A percentile compares a stretch with the other conserved stretches of the same genome.
These are phyloP conservation scores for Coriolopsis trogii DNA, from an alignment of 1,284 basidiomycete genomes.

Conservation along the genomic window DNA sequence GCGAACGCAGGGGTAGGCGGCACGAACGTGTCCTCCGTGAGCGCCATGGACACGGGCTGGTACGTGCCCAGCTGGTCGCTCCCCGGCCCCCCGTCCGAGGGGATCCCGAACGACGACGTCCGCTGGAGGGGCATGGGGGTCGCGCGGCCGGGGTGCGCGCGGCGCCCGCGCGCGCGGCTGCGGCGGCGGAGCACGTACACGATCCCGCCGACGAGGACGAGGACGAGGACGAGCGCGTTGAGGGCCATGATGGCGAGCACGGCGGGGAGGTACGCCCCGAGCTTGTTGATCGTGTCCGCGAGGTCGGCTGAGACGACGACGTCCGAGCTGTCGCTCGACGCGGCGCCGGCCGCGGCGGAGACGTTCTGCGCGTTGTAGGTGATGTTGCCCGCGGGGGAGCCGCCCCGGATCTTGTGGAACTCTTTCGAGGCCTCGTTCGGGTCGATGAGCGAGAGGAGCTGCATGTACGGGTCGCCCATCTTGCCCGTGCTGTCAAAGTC, in stretches of 20 bases:
- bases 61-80: constrained; percentile 45
- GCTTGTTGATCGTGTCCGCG: constrained; percentile 56
- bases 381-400: constrained; percentile 62
- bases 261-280: constrained; percentile 65
- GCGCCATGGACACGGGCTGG: constrained; percentile 74
- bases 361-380: constrained; percentile 60
- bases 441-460: constrained; percentile 68
- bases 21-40: constrained; percentile 73
- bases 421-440: constrained; percentile 69
- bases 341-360: constrained; percentile 33
- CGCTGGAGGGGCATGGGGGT: constrained; percentile 53
- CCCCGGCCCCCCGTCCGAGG: constrained; percentile 15
- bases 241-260: constrained; percentile 73
- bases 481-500: constrained; percentile 65
- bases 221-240: constrained; percentile 67
- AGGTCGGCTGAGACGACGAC: constrained; percentile 57
- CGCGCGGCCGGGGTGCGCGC: constrained; percentile 50
- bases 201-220: constrained; percentile 54
- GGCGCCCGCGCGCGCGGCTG: constrained; percentile 41
- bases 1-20: constrained; percentile 66
- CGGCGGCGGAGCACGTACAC: constrained; percentile 49
- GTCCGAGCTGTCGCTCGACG: constrained; percentile 41
- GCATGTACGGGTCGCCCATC: constrained; percentile 77
- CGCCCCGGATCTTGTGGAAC: constrained; percentile 69
- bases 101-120: constrained; percentile 26